Evolutionary conservation across 139 green algal species (phyloP), one percentile per base, ranked within the genome.

Genomic region (Volvox reticuliferus): DNA sequence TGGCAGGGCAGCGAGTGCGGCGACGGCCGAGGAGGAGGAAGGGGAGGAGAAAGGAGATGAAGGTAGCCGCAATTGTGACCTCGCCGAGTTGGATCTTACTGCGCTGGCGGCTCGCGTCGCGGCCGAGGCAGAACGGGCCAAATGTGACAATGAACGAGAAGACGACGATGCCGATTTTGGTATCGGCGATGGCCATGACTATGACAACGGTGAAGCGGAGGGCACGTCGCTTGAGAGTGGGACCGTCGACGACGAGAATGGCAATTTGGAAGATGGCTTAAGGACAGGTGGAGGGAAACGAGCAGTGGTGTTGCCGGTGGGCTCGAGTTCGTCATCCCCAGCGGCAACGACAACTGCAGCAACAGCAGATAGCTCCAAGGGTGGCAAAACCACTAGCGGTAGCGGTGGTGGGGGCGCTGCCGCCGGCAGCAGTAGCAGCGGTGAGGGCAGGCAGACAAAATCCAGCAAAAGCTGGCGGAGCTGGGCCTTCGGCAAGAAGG

Each of bases 21-120:
- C 21, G 24, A 73, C 21, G 9, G 65, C 21, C 2, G 65, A 73
- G 65, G 65, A 28, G 12, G 65, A 73, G 65, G 65, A 28, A 24
- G 9, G 12, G 65, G 65, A 73, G 65, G 65, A 73, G 12, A 28
- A 24, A 28, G 65, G 65, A 12, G n/a, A 33, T 36, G 75, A 22
- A 35, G 75, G 0, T 37, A 28, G 75, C n/a, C 21, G 65, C 65
- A 28, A 28, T 5, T 5, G 12, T 73, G 77, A 82, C 33, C 32
- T 61, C 32, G 26, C 77, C 14, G 44, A 85, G 2, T 33, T 73
- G 33, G 82, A 88, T 65, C 26, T 88, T 9, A 63, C 63, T 33
- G 82, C 63, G 6, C 44, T 75, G 82, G 82, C 82, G 82, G 63
- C 35, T 33, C 63, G 37, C 33, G 82, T 88, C 21, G 82, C 82